Evolutionary conservation across 2,329 filamentous ascomycete genomes (phyloP).

Genomic region (Botrytis galanthina): DNA sequence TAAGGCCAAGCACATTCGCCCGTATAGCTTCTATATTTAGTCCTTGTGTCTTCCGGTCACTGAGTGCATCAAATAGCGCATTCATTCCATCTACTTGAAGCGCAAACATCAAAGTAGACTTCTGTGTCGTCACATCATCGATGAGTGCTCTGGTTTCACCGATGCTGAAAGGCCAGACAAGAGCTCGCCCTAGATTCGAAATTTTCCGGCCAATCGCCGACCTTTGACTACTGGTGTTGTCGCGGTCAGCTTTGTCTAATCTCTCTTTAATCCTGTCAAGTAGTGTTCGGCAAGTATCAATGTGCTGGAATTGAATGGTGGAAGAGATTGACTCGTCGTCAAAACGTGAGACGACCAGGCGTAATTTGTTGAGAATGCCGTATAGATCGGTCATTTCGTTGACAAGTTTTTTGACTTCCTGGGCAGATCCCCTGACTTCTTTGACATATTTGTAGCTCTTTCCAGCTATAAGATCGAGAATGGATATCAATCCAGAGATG

Average conservation of each 20-base stretch:
- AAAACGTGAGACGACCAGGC: not conserved
- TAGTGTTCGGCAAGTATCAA: not conserved
- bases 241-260: not conserved
- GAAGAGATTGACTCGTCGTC: not conserved
- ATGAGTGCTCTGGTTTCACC: not conserved
- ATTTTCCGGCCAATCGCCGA: not conserved
- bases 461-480: slow-evolving; percentile 9
- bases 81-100: slow-evolving; percentile 8
- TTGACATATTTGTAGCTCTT: slow-evolving; percentile 20
- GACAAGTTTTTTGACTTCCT: slow-evolving; percentile 17
- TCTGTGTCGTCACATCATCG: slow-evolving; percentile 2
- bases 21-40: not conserved
- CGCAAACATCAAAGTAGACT: slow-evolving; percentile 4
- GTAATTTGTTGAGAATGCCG: not conserved
- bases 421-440: not conserved
- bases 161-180: slow-evolving; percentile 14
- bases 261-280: not conserved
- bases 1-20: not conserved
- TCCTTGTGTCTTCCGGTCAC: not conserved
- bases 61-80: slow-evolving; percentile 4
- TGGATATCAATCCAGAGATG: slow-evolving; percentile 19
- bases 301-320: not conserved
- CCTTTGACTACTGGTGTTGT: not conserved
- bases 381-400: not conserved
- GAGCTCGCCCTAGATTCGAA: slow-evolving; percentile 1